These are phyloP conservation scores for Hemileccinum impolitum DNA, from an alignment of 768 basidiomycete species.

Conservation along the genomic window DNA sequence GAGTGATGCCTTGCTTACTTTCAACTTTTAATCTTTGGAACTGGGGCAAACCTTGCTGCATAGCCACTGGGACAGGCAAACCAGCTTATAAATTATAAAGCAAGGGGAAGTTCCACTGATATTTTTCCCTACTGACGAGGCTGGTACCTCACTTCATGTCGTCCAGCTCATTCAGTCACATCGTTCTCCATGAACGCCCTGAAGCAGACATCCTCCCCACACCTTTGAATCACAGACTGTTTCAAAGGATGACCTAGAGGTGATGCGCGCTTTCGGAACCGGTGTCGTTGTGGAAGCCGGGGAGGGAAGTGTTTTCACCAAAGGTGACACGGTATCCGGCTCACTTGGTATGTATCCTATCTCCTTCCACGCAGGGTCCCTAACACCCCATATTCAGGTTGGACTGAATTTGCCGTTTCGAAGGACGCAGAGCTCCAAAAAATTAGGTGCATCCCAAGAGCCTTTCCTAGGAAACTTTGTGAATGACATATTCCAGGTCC, in stretches of 20 bases:
- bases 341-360: slow-evolving; percentile 46
- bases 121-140: not conserved
- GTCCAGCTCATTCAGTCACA: slow-evolving; percentile 48
- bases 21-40: no score
- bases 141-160: slow-evolving; percentile 12
- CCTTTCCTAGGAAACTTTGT: not conserved
- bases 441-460: slow-evolving; percentile 46
- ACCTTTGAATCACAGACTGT: slow-evolving; percentile 68
- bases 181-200: slow-evolving; percentile 79
- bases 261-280: slow-evolving; percentile 71
- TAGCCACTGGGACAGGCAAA: no score
- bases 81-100: no score
- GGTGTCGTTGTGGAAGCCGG: slow-evolving; percentile 64
- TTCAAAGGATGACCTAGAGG: slow-evolving; percentile 53
- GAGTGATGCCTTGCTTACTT: no score
- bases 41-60: no score
- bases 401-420: slow-evolving; percentile 72
- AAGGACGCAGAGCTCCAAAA: slow-evolving; percentile 49
- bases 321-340: slow-evolving; percentile 70
- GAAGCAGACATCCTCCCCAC: slow-evolving; percentile 59
- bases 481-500: slow-evolving; percentile 34
- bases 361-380: not conserved
- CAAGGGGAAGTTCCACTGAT: not conserved
- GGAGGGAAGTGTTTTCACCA: slow-evolving; percentile 47
- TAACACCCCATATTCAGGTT: slow-evolving; percentile 44